Evolutionary conservation across 257 asterid genomes (phyloP).

Genomic region (Henckelia pumila): DNA sequence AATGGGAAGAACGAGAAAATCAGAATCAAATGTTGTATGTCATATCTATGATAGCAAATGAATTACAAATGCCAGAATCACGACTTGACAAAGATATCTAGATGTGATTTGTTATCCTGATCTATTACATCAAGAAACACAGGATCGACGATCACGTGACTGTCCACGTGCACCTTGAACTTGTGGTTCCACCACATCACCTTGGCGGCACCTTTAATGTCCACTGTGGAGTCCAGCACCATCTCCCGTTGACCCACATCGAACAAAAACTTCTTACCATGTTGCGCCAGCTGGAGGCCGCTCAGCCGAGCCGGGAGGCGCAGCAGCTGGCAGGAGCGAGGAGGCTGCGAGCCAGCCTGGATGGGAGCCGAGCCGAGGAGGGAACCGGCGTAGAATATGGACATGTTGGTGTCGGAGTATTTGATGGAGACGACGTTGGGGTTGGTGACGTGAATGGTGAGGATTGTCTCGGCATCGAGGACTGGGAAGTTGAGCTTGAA

Average conservation of each 20-base stretch:
- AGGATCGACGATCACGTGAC: constrained; percentile 94
- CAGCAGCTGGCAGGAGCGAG: constrained; percentile 87
- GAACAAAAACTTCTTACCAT: constrained; percentile 56
- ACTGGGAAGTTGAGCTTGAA: constrained; percentile 80
- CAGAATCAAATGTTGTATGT: neutral
- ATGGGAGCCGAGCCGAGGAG: constrained; percentile 81
- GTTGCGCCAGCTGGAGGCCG: constrained; percentile 70
- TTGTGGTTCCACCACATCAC: constrained; percentile 87
- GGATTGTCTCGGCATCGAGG: constrained; percentile 70
- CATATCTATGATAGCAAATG: neutral
- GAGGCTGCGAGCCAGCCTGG: constrained; percentile 75
- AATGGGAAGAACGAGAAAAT: neutral
- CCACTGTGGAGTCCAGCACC: constrained; percentile 80
- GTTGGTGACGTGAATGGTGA: constrained; percentile 92
- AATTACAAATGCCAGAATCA: neutral
- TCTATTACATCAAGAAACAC: constrained; percentile 77
- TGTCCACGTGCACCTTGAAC: constrained; percentile 83
- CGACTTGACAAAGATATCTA: constrained; percentile 43
- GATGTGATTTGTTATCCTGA: constrained; percentile 65
- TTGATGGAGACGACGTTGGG: constrained; percentile 72
- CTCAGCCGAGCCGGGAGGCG: constrained; percentile 81
- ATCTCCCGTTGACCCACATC: constrained; percentile 84
- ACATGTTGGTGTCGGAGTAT: constrained; percentile 72
- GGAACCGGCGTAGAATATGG: constrained; percentile 72
- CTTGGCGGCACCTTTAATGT: constrained; percentile 72